Evolutionary conservation across 768 basidiomycete genomes (phyloP).

Genomic region (Imleria badia): DNA sequence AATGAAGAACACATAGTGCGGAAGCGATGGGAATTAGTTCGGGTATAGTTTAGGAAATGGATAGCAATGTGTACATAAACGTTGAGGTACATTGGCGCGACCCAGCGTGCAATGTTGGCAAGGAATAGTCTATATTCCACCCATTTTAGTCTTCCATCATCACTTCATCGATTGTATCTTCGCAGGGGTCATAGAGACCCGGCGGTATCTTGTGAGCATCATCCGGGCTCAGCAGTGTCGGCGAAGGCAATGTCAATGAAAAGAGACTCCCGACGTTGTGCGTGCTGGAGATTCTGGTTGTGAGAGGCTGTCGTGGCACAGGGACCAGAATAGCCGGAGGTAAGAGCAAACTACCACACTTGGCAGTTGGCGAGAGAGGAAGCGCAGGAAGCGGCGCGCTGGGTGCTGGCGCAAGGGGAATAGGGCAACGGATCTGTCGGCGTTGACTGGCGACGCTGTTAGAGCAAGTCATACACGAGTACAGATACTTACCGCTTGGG

Average conservation of each 20-base stretch:
- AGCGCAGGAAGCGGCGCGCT: slow-evolving; percentile 29
- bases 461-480: neutral
- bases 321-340: slow-evolving; percentile 21
- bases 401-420: slow-evolving; percentile 29
- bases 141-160: slow-evolving; percentile 22
- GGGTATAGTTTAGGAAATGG: slow-evolving; percentile 13
- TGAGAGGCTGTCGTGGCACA: slow-evolving; percentile 20
- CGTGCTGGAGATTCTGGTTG: neutral
- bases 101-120: slow-evolving; percentile 12
- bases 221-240: slow-evolving; percentile 10
- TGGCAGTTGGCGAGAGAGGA: slow-evolving; percentile 25
- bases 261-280: slow-evolving; percentile 3
- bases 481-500: slow-evolving; percentile 33
- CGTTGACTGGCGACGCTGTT: slow-evolving; percentile 35
- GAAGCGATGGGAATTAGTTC: slow-evolving; percentile 15
- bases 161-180: slow-evolving; percentile 13
- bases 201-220: slow-evolving; percentile 11
- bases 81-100: neutral
- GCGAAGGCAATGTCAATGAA: neutral
- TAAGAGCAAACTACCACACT: slow-evolving; percentile 11
- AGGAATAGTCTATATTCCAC: slow-evolving; percentile 1
- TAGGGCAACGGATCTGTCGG: slow-evolving; percentile 35
- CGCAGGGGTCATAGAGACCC: slow-evolving; percentile 1
- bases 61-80: slow-evolving; percentile 1
- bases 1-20: neutral